phyloP scores from a whole-genome alignment of 108 stramenopile species.

The Seminavis robusta region DNA sequence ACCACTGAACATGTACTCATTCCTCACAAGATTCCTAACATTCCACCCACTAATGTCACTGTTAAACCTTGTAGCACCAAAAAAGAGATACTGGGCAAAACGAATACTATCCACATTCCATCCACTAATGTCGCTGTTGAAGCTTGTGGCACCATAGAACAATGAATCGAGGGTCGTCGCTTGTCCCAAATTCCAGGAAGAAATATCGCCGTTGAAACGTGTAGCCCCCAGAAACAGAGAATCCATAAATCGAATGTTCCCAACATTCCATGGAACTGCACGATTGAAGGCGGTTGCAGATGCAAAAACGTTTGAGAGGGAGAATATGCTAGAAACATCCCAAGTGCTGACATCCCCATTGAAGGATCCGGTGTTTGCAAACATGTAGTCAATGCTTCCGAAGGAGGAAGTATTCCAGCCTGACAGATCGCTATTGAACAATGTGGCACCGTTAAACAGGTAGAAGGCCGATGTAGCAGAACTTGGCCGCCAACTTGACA shows the following conservation, averaged over 20 bases:
- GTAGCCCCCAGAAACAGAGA: conserved; percentile 29
- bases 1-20: conserved; percentile 29
- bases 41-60: not conserved
- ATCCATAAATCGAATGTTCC: conserved; percentile 13
- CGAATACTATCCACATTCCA: not conserved
- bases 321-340: no score
- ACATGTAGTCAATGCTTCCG: no score
- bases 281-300: no score
- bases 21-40: conserved; percentile 16
- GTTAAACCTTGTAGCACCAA: conserved; percentile 7
- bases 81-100: conserved; percentile 8
- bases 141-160: not conserved
- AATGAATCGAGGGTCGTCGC: not conserved
- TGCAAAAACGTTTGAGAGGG: no score
- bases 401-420: conserved; percentile 31
- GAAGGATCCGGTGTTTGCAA: conserved; percentile 11
- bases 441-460: conserved; percentile 25
- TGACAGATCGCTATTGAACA: conserved; percentile 20
- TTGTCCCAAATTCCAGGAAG: not conserved
- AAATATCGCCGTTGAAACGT: conserved; percentile 12
- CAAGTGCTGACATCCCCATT: conserved; percentile 21
- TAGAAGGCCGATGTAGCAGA: no score
- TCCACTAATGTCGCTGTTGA: not conserved
- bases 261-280: conserved; percentile 23
- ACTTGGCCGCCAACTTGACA: no score